Base-by-base conservation (phyloP, 1,284 basidiomycete genomes). In the Neotropicomus parvogracilis region DNA sequence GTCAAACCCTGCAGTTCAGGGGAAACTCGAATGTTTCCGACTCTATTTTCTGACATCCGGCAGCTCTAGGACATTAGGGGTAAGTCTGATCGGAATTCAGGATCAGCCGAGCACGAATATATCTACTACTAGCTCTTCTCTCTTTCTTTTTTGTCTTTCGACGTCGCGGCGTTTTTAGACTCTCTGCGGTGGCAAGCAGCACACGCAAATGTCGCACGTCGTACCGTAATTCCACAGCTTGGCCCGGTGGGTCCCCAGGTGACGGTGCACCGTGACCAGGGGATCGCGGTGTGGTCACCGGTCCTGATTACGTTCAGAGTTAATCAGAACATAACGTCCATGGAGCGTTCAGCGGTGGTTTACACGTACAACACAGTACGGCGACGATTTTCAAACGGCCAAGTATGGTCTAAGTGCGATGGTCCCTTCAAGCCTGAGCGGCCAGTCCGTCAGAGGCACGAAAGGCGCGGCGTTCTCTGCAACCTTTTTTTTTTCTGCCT, bases 391-490 rank as follows among this genome's bases (percentile, higher is more conserved):
- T 26, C 36, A 48, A 46, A 41, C 13, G n/a, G 6, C 33, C 36
- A 21, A 11, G 47, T 45, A 46, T 43, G 31, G 53, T 42, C 35
- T 39, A 44, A 44, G 37, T 52, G 43, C n/a, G 27, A 14, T 10
- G 14, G 40, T 14, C 44, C 44, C 37, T 38, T 35, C 28, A 31
- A 50, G 45, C 24, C 24, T 24, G 24, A 24, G 24, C 24, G 24
- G 24, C 24, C 5, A 24, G 8, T 24, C 5, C 10, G 29, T 28
- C 43, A n/a, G 35, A 17, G 34, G 21, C n/a, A 50, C 20, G 26
- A 42, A 33, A 29, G 21, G 49, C 17, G 29, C 32, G 27, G 13
- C 32, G n/a, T 16, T 24, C 40, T 19, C 17, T 11, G 27, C 16
- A 26, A 26, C 17, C n/a, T 8, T 26, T 12, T 24, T 21, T 36